Base-by-base conservation (phyloP, 345 rosid species). In the Odontarrhena argentea region DNA sequence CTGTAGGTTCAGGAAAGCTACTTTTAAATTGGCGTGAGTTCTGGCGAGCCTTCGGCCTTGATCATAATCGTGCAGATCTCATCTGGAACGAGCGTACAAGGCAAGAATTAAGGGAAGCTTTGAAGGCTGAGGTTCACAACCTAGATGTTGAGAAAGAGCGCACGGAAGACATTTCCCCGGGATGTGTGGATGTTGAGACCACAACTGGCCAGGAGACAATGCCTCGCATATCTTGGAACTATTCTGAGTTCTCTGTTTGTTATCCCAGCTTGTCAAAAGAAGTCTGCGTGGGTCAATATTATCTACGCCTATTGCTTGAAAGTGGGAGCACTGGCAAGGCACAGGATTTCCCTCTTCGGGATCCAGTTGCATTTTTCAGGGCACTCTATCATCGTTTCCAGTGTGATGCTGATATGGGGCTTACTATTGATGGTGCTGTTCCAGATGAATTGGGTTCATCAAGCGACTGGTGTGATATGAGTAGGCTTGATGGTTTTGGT, bases 381-480 rank as follows among this genome's bases (percentile, higher is more conserved):
- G 97, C 97, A 51, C 92, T 94, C 60, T 94, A 94, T 83, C 99
- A 91, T 78, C 88, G 93, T 55, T 94, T 94, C 72, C 82, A 88
- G 70, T 94, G 99, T 77, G 99, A 94, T 77, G 99, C 96, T 34
- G 99, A 94, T 82, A 87, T 74, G 77, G 99, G 99, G 60, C 96
- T 94, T 70, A 94, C 90, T 2, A 83, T 88, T 49, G 96, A 86
- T 79, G 99, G 99, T 71, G 88, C 96, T 61, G 79, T 91, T 68
- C 96, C 96, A 51, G 99, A 94, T 85, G 99, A 91, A 72, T 69
- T 88, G 83, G 96, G 99, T 45, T 82, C 96, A 69, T 94, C 96
- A 80, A 91, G 86, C 62, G 97, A 94, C 79, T 94, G 99, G 99
- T 94, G 99, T 83, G 97, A 94, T 74, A 75, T 94, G 97, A 91